Base-by-base conservation (phyloP, 2,329 filamentous ascomycete genomes). In the Coniella lustricola region DNA sequence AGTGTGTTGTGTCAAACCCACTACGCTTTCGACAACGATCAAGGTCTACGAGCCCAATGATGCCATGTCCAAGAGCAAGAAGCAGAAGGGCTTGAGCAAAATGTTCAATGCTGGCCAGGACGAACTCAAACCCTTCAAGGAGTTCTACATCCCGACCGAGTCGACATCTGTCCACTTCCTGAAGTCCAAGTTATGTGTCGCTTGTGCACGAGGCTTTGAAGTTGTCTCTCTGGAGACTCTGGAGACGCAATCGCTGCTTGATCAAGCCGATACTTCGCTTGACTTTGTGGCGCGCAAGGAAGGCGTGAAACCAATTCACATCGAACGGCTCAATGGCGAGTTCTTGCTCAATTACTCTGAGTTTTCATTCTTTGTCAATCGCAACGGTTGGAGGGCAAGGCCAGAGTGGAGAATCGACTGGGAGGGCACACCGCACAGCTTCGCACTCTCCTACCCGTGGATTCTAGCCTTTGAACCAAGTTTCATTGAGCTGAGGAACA, bases 1-100 rank as follows among this genome's bases (percentile, higher is more conserved):
- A 46, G 93, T 98, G 25, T 97, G 91, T 69, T 94, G 89, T 58
- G 93, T 97, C 61, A 97, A 95, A 72, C 95, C 89, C 35, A 91
- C 87, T 16, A 87, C 90, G 3, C 73, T 97, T 29, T 95, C 89
- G 45, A 95, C 89, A 13, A 97, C 91, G 2, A 95, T 98, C 73
- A 97, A 97, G 69, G 93, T 97, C n/a, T 97, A 89, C 67, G 91
- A 98, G 69, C 93, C 93, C 1, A 95, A 95, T 69, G 93, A 97
- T 63, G 86, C 89, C 54, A 85, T 95, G 76, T 85, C 86, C 47
- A 93, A 90, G 71, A 88, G 87, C 50, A 94, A 93, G 73, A 96
- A 94, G 72, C 94, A 95, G 64, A 93, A 90, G 60, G 91, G 93
- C 16, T 84, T 98, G 52, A 85, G 87, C 57, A 95, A 94, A 71